Base-by-base conservation (phyloP, 2,329 filamentous ascomycete genomes). In the Pezicula carpinea region DNA sequence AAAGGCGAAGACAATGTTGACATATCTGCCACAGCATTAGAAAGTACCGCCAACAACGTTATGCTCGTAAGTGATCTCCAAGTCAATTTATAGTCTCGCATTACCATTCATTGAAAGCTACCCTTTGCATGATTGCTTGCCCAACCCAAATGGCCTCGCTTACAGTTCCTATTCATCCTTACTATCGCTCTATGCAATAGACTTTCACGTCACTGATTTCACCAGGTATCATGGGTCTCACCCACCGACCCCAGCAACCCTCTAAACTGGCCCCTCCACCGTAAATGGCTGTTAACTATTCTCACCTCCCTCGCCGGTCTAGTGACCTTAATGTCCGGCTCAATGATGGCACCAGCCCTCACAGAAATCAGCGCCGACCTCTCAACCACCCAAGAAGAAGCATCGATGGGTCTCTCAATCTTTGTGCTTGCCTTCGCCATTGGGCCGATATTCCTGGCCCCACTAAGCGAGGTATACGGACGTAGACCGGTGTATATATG, bases 361-460 rank as follows among this genome's bases (percentile, higher is more conserved):
- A 58, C 62, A 5, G 60, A 66, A 3, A 77, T 84, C 35, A 69
- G 71, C n/a, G 54, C 57, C 1, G 77, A 82, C 17, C 67, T 83
- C 21, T 49, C 71, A 43, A 76, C 82, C 34, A 60, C 64, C 0
- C 65, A 53, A 64, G 68, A 26, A 62, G 63, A 21, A 35, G 15
- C 15, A 23, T 42, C 10, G 26, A 26, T 17, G 8, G 36, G 22
- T 14, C 23, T 40, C 36, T 41, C 29, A 44, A 40, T 14, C n/a
- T 70, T 67, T 4, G 70, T 73, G 14, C 57, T 72, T 7, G 70
- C 69, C 5, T 72, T 68, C 48, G 69, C 70, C n/a, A 68, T 67
- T n/a, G 70, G 70, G 0, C 70, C 70, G 5, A 23, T 54, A 14
- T 39, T 86, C 3, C 85, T 82, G 79, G 83, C 82, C 4, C 82